These are phyloP conservation scores for Picea abies DNA, from an alignment of 83 land plant species.

Conservation along the genomic window DNA sequence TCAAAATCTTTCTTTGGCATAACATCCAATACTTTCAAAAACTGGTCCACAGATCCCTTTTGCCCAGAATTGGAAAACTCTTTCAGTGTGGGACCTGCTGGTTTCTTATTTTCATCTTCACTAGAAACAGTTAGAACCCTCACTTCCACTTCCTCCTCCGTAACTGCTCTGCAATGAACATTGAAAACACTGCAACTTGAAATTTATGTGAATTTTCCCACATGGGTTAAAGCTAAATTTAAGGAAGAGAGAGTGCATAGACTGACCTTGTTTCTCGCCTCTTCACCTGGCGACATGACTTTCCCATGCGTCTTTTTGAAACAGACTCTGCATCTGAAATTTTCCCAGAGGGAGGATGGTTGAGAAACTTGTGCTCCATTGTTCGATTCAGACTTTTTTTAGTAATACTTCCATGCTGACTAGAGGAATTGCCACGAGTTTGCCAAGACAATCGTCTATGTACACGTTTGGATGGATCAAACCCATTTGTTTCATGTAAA, in stretches of 20 bases:
- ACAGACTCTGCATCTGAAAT: conserved; percentile 23
- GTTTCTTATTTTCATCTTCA: neutral
- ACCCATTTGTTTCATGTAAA: neutral
- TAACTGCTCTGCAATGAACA: conserved; percentile 1
- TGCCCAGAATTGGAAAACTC: neutral
- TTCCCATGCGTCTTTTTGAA: conserved; percentile 37
- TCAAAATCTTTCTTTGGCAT: conserved; percentile 1
- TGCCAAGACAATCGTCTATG: conserved; percentile 7
- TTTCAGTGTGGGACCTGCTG: neutral
- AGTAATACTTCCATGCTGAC: neutral
- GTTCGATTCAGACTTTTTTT: neutral
- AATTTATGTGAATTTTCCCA: neutral
- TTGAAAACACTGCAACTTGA: neutral
- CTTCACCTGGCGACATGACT: conserved; percentile 55
- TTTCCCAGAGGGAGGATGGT: neutral
- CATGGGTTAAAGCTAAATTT: neutral
- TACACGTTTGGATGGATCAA: neutral
- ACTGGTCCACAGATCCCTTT: neutral
- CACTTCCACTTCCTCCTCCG: conserved; percentile 8
- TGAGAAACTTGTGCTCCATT: neutral
- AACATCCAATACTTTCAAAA: neutral
- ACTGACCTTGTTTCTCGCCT: conserved; percentile 36
- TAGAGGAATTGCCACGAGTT: neutral
- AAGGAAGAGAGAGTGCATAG: neutral
- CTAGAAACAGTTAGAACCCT: conserved; percentile 4